These are phyloP conservation scores for Colletotrichum sp. DNA, from an alignment of 2,329 filamentous ascomycete species.

Conservation along the genomic window DNA sequence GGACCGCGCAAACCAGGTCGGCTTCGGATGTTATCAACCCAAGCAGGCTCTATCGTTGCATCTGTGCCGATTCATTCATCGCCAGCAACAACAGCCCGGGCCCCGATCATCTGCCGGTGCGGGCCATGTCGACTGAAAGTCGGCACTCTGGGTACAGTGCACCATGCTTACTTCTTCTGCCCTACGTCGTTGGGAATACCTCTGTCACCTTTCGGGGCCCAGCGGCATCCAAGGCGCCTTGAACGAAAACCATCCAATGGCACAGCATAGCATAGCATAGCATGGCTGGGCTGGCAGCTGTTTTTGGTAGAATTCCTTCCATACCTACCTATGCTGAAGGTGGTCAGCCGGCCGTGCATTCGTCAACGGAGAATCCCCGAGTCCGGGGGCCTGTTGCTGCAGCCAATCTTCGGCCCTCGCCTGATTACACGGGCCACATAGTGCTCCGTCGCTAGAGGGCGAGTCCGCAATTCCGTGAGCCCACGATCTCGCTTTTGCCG, in stretches of 20 bases:
- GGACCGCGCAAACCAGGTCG: too few relatives aligned
- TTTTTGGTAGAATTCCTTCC: too few relatives aligned
- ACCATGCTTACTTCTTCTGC: not conserved
- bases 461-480: slow-evolving; percentile 21
- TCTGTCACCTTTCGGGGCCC: too few relatives aligned
- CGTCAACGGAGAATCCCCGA: not conserved
- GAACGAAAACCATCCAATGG: not conserved
- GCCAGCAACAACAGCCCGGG: not conserved
- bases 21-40: too few relatives aligned
- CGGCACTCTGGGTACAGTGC: not conserved
- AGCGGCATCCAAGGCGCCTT: not conserved
- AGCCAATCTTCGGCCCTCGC: not conserved
- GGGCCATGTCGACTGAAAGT: not conserved
- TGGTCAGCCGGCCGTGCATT: not conserved
- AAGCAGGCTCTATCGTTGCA: too few relatives aligned
- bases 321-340: too few relatives aligned
- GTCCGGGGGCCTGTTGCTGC: not conserved
- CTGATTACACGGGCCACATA: not conserved
- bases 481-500: slow-evolving; percentile 39
- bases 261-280: not conserved
- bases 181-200: not conserved
- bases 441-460: not conserved
- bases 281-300: too few relatives aligned
- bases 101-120: not conserved
- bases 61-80: not conserved